Evolutionary conservation across 257 asterid species (phyloP).

Genomic region (Salvia hispanica): DNA sequence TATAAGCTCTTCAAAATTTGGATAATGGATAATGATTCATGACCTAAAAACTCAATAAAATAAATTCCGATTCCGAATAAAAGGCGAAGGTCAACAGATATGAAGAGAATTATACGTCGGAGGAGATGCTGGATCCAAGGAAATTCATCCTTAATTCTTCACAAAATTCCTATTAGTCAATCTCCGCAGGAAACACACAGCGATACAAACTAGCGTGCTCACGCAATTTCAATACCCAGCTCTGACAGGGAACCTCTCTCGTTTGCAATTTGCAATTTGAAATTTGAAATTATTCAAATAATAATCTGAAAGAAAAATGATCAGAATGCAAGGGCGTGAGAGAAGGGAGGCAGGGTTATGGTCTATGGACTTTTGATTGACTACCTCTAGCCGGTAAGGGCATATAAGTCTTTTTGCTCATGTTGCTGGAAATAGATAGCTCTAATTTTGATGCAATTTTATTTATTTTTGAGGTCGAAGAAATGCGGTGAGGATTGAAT

Average conservation of each 20-base stretch:
- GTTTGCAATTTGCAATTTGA: background rate
- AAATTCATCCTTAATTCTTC: conserved; percentile 36
- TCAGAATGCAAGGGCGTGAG: background rate
- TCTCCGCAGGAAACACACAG: conserved; percentile 7
- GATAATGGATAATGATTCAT: background rate
- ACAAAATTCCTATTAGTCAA: conserved; percentile 4
- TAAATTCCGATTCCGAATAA: conserved; percentile 18
- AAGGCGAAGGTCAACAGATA: conserved; percentile 11
- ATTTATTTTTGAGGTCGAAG: no score
- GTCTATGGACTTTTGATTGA: no score
- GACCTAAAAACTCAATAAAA: conserved; percentile 1
- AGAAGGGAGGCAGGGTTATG: no score
- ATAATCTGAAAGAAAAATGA: background rate
- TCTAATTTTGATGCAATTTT: no score
- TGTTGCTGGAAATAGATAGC: no score
- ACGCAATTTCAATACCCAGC: background rate
- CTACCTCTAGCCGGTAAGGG: no score
- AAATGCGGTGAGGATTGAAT: no score
- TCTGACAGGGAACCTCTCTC: background rate
- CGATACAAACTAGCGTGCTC: conserved; percentile 12
- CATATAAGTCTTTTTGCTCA: no score
- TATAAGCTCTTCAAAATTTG: background rate
- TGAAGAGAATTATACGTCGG: conserved; percentile 35
- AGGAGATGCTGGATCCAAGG: conserved; percentile 40
- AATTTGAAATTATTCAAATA: background rate